phyloP scores from a whole-genome alignment of 208 protist genomes.

The Tritrichomonas musculus region DNA sequence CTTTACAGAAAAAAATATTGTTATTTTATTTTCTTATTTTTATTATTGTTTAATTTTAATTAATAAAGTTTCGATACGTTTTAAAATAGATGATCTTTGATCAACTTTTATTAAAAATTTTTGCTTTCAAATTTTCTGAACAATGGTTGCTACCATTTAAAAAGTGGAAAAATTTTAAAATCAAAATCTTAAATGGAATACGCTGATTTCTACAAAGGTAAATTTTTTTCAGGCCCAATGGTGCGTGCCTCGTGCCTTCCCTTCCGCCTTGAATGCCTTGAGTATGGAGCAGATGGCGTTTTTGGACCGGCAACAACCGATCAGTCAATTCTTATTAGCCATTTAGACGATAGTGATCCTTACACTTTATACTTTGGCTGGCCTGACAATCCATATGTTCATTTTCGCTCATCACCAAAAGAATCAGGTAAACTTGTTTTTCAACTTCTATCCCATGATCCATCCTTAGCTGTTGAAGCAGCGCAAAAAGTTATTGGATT shows the following conservation, averaged over 20 bases:
- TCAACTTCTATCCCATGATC: neutral
- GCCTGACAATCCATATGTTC: neutral
- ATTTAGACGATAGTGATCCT: neutral
- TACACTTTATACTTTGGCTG: neutral
- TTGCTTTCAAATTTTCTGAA: too few relatives aligned
- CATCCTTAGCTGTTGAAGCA: neutral
- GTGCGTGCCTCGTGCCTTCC: neutral
- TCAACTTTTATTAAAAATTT: too few relatives aligned
- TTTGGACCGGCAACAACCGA: neutral
- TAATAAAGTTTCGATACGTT: too few relatives aligned
- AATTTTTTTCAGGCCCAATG: neutral
- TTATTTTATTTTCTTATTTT: too few relatives aligned
- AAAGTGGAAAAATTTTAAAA: too few relatives aligned
- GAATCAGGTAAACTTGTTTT: slow-evolving; percentile 23
- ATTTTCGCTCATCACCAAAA: neutral
- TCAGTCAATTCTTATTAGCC: neutral
- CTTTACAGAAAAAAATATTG: too few relatives aligned
- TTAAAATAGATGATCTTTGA: too few relatives aligned
- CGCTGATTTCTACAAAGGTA: neutral
- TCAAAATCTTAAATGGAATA: neutral
- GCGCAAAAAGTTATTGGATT: neutral
- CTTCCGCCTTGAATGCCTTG: neutral
- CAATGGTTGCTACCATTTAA: too few relatives aligned
- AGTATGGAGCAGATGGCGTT: slow-evolving; percentile 17
- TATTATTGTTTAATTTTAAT: too few relatives aligned